Percentiles rank a stretch among this genome's conserved stretches.
These are phyloP conservation scores for Diaporthe caulivora DNA, from an alignment of 2,329 filamentous ascomycete genomes.

Conservation along the genomic window DNA sequence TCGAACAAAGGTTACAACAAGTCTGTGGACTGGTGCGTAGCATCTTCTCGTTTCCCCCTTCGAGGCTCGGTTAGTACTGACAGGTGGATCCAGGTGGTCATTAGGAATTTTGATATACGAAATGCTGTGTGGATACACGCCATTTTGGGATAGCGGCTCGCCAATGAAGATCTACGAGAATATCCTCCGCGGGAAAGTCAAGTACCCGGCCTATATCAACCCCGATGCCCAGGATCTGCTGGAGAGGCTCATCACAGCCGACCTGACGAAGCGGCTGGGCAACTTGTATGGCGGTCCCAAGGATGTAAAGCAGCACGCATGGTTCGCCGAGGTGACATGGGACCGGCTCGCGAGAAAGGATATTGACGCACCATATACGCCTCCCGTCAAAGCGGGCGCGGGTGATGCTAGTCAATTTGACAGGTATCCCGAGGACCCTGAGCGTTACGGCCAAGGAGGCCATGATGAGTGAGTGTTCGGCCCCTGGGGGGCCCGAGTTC, in stretches of 20 bases:
- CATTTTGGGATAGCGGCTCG: slow-evolving; percentile 98
- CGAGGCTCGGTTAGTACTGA: slow-evolving; percentile 5
- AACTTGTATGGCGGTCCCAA: slow-evolving; percentile 92
- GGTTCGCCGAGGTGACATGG: slow-evolving; percentile 99
- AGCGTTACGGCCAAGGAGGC: slow-evolving; percentile 85
- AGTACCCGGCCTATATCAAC: slow-evolving; percentile 96
- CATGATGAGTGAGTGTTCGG: slow-evolving; percentile 82
- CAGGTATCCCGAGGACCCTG: slow-evolving; percentile 96
- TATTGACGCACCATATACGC: slow-evolving; percentile 97
- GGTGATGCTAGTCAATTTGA: slow-evolving; percentile 98
- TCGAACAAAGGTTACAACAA: slow-evolving; percentile 99
- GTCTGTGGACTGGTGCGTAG: slow-evolving; percentile 93
- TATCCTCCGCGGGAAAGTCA: slow-evolving; percentile 94
- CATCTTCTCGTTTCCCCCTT: slow-evolving; percentile 24
- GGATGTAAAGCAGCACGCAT: slow-evolving; percentile 94
- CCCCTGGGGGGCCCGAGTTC: neutral
- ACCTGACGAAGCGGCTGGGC: slow-evolving; percentile 93
- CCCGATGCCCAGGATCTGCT: slow-evolving; percentile 93
- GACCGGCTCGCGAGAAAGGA: slow-evolving; percentile 94
- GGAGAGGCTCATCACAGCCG: slow-evolving; percentile 91
- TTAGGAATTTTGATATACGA: slow-evolving; percentile 98
- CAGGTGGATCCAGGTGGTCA: slow-evolving; percentile 81
- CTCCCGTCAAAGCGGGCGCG: slow-evolving; percentile 91
- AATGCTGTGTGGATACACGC: slow-evolving; percentile 99
- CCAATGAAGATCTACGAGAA: slow-evolving; percentile 99